Evolutionary conservation across 345 rosid species (phyloP).

Genomic region (Arabidopsis arenosa): DNA sequence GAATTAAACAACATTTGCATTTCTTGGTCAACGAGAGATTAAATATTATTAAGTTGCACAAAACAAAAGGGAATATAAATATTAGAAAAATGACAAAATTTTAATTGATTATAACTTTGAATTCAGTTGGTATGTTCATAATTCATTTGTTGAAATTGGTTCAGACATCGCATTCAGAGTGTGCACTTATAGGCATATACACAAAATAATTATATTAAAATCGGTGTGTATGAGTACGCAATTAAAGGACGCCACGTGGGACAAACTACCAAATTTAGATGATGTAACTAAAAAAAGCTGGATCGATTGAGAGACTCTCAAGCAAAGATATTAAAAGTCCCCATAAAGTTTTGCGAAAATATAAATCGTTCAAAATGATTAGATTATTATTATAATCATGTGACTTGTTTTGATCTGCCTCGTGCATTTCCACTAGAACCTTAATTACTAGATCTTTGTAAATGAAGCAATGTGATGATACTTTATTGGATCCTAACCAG

Average conservation of each 20-base stretch:
- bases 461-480: not conserved
- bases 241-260: conserved; percentile 40
- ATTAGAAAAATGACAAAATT: conserved; percentile 29
- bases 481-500: not conserved
- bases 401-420: conserved; percentile 19
- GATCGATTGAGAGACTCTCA: conserved; percentile 36
- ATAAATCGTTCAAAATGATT: conserved; percentile 27
- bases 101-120: conserved; percentile 24
- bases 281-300: conserved; percentile 30
- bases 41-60: conserved; percentile 16
- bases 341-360: conserved; percentile 7
- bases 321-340: conserved; percentile 35
- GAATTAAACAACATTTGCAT: not conserved
- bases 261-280: conserved; percentile 30
- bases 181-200: conserved; percentile 34
- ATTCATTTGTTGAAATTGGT: conserved; percentile 42
- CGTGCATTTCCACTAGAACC: conserved; percentile 31
- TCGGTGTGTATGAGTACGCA: conserved; percentile 15
- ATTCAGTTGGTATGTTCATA: conserved; percentile 38
- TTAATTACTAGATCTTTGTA: conserved; percentile 33
- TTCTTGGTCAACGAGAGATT: conserved; percentile 22
- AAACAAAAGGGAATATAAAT: conserved; percentile 21
- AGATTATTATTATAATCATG: conserved; percentile 25
- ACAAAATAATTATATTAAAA: conserved; percentile 16
- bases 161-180: conserved; percentile 45